phyloP scores from a whole-genome alignment of 2,329 filamentous ascomycete species.

The Colletotrichum graminicola region DNA sequence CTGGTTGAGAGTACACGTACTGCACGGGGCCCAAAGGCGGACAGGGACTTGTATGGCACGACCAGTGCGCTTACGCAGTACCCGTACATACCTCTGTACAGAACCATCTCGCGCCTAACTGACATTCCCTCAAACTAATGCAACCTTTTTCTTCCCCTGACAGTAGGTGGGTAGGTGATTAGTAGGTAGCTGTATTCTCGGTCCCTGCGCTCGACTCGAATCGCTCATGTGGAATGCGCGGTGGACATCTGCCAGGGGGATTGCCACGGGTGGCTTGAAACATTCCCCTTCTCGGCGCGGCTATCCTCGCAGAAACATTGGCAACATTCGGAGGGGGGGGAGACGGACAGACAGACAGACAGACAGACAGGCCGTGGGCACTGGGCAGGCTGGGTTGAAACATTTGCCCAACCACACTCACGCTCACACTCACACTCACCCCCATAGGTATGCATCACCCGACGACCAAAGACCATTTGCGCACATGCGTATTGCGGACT shows the following conservation, averaged over 20 bases:
- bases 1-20: background rate
- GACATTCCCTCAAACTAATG: constrained; percentile 27
- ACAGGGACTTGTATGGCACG: background rate
- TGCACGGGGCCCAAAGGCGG: background rate
- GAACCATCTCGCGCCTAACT: background rate
- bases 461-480: too few relatives aligned
- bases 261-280: constrained; percentile 19
- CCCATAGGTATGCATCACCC: too few relatives aligned
- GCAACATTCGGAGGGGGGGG: constrained; percentile 2
- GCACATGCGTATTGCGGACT: too few relatives aligned
- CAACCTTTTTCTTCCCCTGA: constrained; percentile 31
- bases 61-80: background rate
- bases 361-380: background rate
- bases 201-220: constrained; percentile 22
- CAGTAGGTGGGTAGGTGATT: background rate
- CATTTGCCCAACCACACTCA: constrained; percentile 34
- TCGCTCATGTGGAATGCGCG: background rate
- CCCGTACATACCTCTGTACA: too few relatives aligned
- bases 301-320: constrained; percentile 6
- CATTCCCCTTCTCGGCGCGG: constrained; percentile 8
- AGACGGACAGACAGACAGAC: background rate
- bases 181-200: background rate
- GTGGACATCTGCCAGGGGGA: background rate
- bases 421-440: constrained; percentile 23
- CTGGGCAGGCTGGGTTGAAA: constrained; percentile 34